Percentiles rank a stretch among this genome's conserved stretches.
phyloP scores from a whole-genome alignment of 768 basidiomycete species.

The Lactarius hatsudake region DNA sequence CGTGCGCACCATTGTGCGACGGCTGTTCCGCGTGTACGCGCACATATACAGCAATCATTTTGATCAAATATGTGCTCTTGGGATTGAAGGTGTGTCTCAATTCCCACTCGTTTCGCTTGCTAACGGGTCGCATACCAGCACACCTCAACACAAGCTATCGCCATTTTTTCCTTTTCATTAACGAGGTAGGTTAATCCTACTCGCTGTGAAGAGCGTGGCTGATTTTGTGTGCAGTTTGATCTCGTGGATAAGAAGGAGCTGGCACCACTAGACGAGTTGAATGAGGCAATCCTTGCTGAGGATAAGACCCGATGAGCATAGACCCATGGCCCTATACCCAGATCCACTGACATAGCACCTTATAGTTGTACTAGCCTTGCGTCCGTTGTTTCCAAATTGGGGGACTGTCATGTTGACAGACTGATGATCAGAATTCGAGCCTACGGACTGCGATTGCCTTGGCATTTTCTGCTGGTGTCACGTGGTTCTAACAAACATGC shows the following conservation, averaged over 20 bases:
- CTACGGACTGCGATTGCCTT: neutral
- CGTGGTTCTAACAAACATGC: neutral
- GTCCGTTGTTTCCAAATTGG: neutral
- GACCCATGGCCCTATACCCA: neutral
- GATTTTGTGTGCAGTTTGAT: constrained; percentile 59
- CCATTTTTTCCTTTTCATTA: constrained; percentile 96
- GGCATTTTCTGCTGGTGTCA: neutral
- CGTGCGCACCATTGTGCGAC: constrained; percentile 85
- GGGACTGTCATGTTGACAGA: neutral
- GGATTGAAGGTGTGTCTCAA: constrained; percentile 80
- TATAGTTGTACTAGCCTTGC: neutral
- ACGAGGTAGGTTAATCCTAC: constrained; percentile 61
- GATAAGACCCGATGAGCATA: constrained; percentile 39
- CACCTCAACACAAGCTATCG: constrained; percentile 98
- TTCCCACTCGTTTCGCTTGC: neutral
- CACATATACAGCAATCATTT: constrained; percentile 99
- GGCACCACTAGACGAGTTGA: constrained; percentile 91
- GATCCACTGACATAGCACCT: neutral
- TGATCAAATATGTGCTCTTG: constrained; percentile 96
- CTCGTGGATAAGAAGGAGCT: constrained; percentile 96
- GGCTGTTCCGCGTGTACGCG: constrained; percentile 95
- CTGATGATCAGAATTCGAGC: neutral
- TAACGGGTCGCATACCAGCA: constrained; percentile 45
- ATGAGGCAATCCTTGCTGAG: constrained; percentile 79
- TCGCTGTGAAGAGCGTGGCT: constrained; percentile 4